Conservation (phyloP, 148 eudicot species). For the Rhododendron henanense region DNA sequence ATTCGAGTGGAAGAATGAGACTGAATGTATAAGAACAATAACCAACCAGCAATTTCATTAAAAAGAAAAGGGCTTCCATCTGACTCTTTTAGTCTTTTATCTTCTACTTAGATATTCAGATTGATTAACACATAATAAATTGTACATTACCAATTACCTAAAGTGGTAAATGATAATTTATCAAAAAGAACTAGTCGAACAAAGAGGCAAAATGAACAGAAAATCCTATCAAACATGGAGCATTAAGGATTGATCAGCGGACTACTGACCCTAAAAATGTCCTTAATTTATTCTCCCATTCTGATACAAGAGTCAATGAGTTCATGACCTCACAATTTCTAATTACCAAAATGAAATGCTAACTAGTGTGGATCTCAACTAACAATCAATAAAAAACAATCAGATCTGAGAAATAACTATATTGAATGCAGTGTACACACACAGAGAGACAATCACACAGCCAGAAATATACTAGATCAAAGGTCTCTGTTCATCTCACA, state of each 20-base stretch:
- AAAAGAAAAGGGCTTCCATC: neutral
- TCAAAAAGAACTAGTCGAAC: neutral
- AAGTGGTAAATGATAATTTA: neutral
- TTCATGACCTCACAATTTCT: neutral
- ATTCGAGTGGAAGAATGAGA: neutral
- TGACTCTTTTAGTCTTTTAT: neutral
- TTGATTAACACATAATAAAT: neutral
- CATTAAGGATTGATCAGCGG: neutral
- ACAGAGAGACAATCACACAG: neutral
- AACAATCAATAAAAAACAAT: neutral
- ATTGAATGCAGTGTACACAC: neutral
- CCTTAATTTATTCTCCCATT: too few species aligned
- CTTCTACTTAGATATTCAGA: neutral
- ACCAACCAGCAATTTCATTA: neutral
- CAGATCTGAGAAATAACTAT: neutral
- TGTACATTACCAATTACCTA: neutral
- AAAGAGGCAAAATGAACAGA: neutral
- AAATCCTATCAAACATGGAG: neutral
- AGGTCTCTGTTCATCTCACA: neutral
- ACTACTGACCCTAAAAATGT: neutral
- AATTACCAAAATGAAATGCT: constrained; percentile 7
- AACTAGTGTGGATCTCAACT: constrained; percentile 1
- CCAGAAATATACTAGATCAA: neutral
- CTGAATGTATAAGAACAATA: neutral
- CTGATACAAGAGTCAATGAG: neutral